Evolutionary conservation across 208 protist genomes (phyloP), one percentile per base, ranked within the genome.

Genomic region (Trypanosoma platydactyli): DNA sequence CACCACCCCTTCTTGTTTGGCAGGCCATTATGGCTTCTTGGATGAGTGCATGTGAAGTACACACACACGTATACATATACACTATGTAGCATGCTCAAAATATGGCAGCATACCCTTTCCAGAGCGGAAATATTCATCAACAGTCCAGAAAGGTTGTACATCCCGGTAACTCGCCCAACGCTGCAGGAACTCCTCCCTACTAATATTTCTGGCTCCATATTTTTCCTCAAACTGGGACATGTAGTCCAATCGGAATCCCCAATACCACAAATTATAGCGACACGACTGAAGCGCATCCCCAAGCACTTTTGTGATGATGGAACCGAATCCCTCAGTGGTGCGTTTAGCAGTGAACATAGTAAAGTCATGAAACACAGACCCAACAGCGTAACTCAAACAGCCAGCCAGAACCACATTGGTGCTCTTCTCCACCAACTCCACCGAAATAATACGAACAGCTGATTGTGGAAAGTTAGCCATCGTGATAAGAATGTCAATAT

Each of bases 221-320:
- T 67, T 69, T 12, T 40, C 41, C 46, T 81, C 74, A 64, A 76
- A 89, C 29, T 89, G 64, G 7, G 29, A 48, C 88, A 94, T 91
- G 71, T 94, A 94, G 6, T 58, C 73, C 3, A 94, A 41, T 1
- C 71, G 60, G 12, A 79, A 72, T 0, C 88, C 88, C 88, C 88
- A 91, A 61, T 91, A 94, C 84, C 88, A 94, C 55, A 94, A 24
- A 30, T 83, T 61, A 62, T 91, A 94, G 0, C 88, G 81, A 64
- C 84, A 94, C 33, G 41, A 29, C 57, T 94, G 76, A 56, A 94
- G 72, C 30, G 88, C 83, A 54, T 87, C 82, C 1, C 77, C 84
- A 1, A 94, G 11, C n/a, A 89, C 50, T 68, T 90, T 91, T 13
- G 84, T 88, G 30, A 86, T 42, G 20, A 81, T 68, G 1, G 75